Conservation (phyloP, 768 basidiomycete genomes). For the Boletus patriciae region DNA sequence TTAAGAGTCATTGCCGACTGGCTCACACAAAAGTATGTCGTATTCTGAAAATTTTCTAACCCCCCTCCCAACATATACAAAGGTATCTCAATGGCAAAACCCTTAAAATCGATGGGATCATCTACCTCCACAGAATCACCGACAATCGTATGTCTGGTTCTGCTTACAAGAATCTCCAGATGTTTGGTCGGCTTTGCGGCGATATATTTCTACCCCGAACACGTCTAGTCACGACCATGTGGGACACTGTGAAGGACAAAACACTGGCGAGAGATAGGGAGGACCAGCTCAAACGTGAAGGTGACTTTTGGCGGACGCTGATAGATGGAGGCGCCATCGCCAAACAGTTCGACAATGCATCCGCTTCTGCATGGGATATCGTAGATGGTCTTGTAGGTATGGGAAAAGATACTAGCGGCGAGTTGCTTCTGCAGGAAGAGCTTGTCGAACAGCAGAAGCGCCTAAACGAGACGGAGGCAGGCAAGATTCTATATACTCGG, state of each 20-base stretch:
- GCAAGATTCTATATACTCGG: constrained; percentile 16
- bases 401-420: neutral
- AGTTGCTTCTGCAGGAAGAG: constrained; percentile 24
- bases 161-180: constrained; percentile 28
- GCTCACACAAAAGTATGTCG: constrained; percentile 19
- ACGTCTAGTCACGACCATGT: constrained; percentile 41
- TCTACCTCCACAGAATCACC: constrained; percentile 37
- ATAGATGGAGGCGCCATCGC: neutral
- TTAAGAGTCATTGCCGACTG: constrained; percentile 15
- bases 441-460: constrained; percentile 9
- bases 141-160: constrained; percentile 37
- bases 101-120: constrained; percentile 29
- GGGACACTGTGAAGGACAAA: constrained; percentile 28
- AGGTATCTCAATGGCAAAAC: constrained; percentile 7
- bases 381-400: neutral
- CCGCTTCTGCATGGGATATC: neutral
- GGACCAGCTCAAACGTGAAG: constrained; percentile 16
- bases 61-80: neutral
- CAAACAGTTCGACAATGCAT: constrained; percentile 1
- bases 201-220: constrained; percentile 27
- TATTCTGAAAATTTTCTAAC: neutral
- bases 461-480: constrained; percentile 26
- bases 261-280: constrained; percentile 15
- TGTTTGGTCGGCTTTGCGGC: constrained; percentile 41
- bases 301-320: constrained; percentile 25